A percentile compares a stretch with the other conserved stretches of the same genome.
phyloP scores from a whole-genome alignment of 371 early-diverging fungal genomes.

The Paraphysoderma sedebokerense region DNA sequence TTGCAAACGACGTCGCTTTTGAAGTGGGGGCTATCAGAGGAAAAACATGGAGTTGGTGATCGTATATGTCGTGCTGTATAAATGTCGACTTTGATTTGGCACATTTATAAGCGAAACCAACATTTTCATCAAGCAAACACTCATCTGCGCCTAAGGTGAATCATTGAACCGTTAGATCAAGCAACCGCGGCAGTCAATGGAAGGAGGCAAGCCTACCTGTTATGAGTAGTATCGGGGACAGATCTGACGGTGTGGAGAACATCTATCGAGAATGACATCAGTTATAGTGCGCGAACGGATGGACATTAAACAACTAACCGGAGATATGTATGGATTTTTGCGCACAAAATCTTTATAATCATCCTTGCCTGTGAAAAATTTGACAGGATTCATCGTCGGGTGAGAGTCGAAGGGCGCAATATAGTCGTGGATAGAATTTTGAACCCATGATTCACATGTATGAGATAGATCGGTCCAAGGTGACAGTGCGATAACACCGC shows the following conservation, averaged over 20 bases:
- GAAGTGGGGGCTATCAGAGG: neutral
- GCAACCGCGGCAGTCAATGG: too few relatives aligned
- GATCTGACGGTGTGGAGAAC: neutral
- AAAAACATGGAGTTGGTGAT: neutral
- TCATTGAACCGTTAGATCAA: too few relatives aligned
- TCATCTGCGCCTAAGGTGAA: neutral
- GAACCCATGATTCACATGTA: neutral
- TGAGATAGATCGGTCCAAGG: conserved; percentile 31
- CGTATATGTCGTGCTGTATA: neutral
- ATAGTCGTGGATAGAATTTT: neutral
- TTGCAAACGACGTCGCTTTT: too few relatives aligned
- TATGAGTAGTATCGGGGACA: neutral
- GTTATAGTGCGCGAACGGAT: neutral
- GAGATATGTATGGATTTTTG: neutral
- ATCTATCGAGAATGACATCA: neutral
- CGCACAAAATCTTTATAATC: neutral
- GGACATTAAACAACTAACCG: neutral
- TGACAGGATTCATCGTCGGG: neutral
- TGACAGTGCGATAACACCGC: conserved; percentile 21
- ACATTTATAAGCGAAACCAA: neutral
- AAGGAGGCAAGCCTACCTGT: too few relatives aligned
- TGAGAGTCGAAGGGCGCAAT: neutral
- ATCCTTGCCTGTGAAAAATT: neutral
- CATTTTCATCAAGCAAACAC: neutral
- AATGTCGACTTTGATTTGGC: too few relatives aligned